These are phyloP conservation scores for Ophiocordyceps camponoti-saundersi DNA, from an alignment of 2,329 filamentous ascomycete species.

Conservation along the genomic window DNA sequence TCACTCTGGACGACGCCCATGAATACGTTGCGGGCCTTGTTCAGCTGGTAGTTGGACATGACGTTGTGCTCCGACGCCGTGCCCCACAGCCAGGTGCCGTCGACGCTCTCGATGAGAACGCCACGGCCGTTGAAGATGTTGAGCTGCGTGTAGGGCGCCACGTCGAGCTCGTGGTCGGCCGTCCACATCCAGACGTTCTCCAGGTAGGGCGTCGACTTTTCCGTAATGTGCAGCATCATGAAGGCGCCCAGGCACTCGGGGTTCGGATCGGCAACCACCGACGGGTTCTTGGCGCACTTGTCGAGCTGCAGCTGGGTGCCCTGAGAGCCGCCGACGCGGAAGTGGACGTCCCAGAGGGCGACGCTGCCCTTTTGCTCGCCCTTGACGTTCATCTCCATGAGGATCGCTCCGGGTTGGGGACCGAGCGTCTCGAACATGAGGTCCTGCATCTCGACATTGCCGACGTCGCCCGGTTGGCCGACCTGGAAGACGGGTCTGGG, in stretches of 20 bases:
- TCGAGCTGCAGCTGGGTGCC: slow-evolving; percentile 71
- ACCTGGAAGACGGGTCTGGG: slow-evolving; percentile 74
- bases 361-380: slow-evolving; percentile 49
- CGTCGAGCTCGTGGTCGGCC: slow-evolving; percentile 77
- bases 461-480: slow-evolving; percentile 58
- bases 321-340: slow-evolving; percentile 74
- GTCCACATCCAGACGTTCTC: slow-evolving; percentile 90
- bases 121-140: slow-evolving; percentile 81
- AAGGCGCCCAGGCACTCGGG: slow-evolving; percentile 63
- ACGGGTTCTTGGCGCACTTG: slow-evolving; percentile 30
- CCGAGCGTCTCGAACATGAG: slow-evolving; percentile 74
- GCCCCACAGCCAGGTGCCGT: slow-evolving; percentile 67
- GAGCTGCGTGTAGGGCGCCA: slow-evolving; percentile 50
- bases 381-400: slow-evolving; percentile 82
- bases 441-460: slow-evolving; percentile 75
- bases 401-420: slow-evolving; percentile 68
- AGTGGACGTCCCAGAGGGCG: slow-evolving; percentile 91
- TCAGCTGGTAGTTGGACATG: slow-evolving; percentile 73
- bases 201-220: slow-evolving; percentile 50
- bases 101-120: slow-evolving; percentile 56
- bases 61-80: slow-evolving; percentile 52
- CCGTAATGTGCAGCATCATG: slow-evolving; percentile 48
- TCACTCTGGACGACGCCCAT: slow-evolving; percentile 78
- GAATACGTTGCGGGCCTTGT: slow-evolving; percentile 62
- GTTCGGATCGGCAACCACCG: slow-evolving; percentile 39